Base-by-base conservation (phyloP, 2,329 filamentous ascomycete genomes). In the Pyrenochaeta sp. region DNA sequence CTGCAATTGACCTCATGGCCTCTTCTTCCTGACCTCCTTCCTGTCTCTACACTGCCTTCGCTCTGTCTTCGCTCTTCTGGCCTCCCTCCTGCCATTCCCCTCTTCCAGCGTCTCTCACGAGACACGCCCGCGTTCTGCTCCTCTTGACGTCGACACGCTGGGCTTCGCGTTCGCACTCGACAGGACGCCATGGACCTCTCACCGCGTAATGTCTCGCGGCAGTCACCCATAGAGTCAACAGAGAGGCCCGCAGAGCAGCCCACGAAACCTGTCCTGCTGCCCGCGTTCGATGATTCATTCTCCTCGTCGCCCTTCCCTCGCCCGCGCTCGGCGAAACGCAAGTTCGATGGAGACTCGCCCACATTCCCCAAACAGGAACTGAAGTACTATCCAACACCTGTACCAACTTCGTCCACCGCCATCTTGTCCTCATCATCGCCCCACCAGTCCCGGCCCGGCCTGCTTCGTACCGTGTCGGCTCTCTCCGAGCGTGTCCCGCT, bases 321-420 rank as follows among this genome's bases (percentile, higher is more conserved):
- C 41, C 67, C 67, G 4, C 51, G 51, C n/a, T 81, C 86, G 6
- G 68, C 75, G 35, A 92, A 91, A 75, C 84, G 87, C 67, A 87
- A 85, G 64, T 76, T 74, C 58, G 69, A 72, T 40, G 82, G 81
- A 46, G 75, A 75, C 48, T 76, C 72, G 42, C 72, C 72, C 48
- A 72, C 71, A 14, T 64, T 67, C 58, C 65, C 74, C 46, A 75
- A 74, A 56, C 78, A 78, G 43, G 79, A 80, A 55, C 72, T 80
- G 57, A 90, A 87, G 65, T 76, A 74, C 61, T 97, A 97, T 74
- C 94, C 94, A 28, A 97, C 94, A 3, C 94, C 94, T 1, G 82
- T 96, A 49, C 92, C 93, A 14, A 96, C 93, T 4, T 97, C 94
- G 3, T 96, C 90, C 57, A 96, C 93, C 31, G 90, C 89, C 63